Evolutionary conservation across 257 asterid species (phyloP), one percentile per base, ranked within the genome.

Genomic region (Paulownia fortunei): DNA sequence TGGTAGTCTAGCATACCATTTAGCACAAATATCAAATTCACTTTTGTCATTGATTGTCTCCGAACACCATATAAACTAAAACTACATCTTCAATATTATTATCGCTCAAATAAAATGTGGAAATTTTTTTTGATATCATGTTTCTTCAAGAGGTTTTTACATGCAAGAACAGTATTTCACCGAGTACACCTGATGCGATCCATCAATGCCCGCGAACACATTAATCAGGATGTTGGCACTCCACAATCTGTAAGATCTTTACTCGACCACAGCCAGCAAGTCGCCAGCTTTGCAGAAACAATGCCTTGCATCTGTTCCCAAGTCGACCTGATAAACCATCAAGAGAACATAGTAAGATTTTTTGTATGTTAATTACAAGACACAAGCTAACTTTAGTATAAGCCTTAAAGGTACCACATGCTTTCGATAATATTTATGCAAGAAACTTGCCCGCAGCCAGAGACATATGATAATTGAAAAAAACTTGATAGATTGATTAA

Each of bases 271-370:
- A 10, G 91, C 91, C 73, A 87, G 80, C 77, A 94, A 76, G 26
- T 87, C 92, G 6, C 85, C 86, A 6, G 83, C 90, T 62, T 86
- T 88, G 83, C 87, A 89, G 89, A 94, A 94, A 76, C 89, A 83
- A 72, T 89, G 96, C 54, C 87, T 86, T 18, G 47, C 90, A n/a
- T 88, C 92, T 0, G 92, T 79, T 61, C 98, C 98, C 93, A 94
- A 87, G 63, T 92, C 97, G 69, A 94, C 91, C 98, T 94, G 86
- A 66, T 60, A 66, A 69, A 62, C 32, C n/a, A n/a, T n/a, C 37
- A 47, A 1, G n/a, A 36, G 21, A 36, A 51, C 13, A 37, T 32
- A n/a, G 15, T 27, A 23, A 49, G 32, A 8, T 19, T 44, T 41
- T 8, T 12, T 23, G 10, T 21, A 2, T 66, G 60, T 16, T 54